phyloP scores from a whole-genome alignment of 2,329 filamentous ascomycete genomes.

The Cladophialophora immunda region DNA sequence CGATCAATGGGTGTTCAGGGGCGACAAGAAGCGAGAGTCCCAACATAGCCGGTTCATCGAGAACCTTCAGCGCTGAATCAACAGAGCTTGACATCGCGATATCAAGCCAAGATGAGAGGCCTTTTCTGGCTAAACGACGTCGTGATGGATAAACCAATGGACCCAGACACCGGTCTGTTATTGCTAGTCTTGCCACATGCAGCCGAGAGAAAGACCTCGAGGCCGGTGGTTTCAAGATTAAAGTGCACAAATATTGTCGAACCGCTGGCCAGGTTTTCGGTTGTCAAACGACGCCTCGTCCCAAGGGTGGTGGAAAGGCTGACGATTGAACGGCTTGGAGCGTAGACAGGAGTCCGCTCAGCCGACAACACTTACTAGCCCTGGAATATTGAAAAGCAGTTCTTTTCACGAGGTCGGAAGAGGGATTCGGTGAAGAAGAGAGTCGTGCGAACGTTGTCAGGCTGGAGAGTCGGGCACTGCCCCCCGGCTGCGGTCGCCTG shows the following conservation, averaged over 20 bases:
- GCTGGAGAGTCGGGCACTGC: background rate
- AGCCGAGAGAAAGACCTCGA: background rate
- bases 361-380: background rate
- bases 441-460: background rate
- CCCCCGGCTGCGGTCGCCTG: background rate
- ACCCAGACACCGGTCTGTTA: background rate
- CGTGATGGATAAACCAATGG: background rate
- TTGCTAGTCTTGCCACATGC: background rate
- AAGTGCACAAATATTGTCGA: background rate
- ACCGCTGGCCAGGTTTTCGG: background rate
- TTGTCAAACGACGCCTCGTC: too few relatives aligned
- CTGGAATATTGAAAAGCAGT: background rate
- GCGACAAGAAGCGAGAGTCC: constrained; percentile 8
- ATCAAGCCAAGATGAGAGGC: background rate
- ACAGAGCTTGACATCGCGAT: background rate
- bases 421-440: background rate
- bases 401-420: background rate
- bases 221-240: background rate
- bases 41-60: background rate
- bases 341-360: background rate
- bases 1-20: constrained; percentile 1
- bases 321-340: background rate
- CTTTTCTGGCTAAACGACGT: background rate
- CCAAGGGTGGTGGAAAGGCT: too few relatives aligned
- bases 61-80: background rate